Percentiles rank a stretch among this genome's conserved stretches.
Evolutionary conservation across 768 basidiomycete genomes (phyloP).

Genomic region (Daedaleopsis nitida): DNA sequence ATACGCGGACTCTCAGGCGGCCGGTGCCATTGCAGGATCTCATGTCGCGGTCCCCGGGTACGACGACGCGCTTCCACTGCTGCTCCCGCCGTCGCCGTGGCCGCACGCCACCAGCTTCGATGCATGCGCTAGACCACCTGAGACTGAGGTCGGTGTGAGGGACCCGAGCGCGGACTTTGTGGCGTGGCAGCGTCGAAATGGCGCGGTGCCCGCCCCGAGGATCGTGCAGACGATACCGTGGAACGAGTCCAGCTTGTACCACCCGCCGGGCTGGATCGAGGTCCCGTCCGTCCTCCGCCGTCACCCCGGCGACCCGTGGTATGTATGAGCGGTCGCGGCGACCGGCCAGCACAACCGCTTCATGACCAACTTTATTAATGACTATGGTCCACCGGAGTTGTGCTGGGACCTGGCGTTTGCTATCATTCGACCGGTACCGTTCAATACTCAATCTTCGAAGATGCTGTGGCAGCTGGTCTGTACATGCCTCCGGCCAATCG

Average conservation of each 20-base stretch:
- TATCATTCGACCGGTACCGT: too few species aligned
- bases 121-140: too few species aligned
- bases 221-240: neutral
- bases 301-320: neutral
- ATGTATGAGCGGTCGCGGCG: neutral
- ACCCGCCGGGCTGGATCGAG: conserved; percentile 2
- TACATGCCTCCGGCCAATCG: too few species aligned
- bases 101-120: neutral
- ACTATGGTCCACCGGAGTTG: too few species aligned
- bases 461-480: too few species aligned
- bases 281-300: neutral
- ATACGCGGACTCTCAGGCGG: too few species aligned
- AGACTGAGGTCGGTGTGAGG: too few species aligned
- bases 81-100: too few species aligned
- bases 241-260: conserved; percentile 2
- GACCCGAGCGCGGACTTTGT: neutral
- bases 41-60: neutral
- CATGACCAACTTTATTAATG: too few species aligned
- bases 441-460: neutral
- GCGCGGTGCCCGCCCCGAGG: neutral
- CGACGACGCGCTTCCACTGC: neutral
- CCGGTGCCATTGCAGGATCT: too few species aligned
- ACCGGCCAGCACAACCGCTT: too few species aligned
- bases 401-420: too few species aligned
- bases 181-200: neutral